Evolutionary conservation across 805 yeast genomes (phyloP), one percentile per base, ranked within the genome.

Genomic region (Barnettozyma californica): DNA sequence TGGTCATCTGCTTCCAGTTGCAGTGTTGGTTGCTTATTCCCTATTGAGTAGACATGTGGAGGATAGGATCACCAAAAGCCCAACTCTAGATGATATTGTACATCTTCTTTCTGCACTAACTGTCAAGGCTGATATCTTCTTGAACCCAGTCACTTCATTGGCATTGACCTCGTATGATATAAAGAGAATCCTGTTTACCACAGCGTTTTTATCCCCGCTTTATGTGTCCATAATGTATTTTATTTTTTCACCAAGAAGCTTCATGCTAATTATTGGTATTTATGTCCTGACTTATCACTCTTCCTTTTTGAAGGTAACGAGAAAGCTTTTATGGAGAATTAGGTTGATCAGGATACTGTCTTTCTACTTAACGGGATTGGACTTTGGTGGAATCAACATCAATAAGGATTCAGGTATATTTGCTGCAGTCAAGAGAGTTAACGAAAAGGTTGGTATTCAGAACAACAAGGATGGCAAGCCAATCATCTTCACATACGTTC

Each of bases 351-450:
- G 97, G 55, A 64, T 84, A 44, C 57, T 85, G 7, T 80, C 86
- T 45, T 92, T 90, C 65, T 88, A 88, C 62, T 67, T 87, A 41
- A 91, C 97, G 0, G 97, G 98, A 2, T 73, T 92, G 44, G 95
- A 90, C 68, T 83, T 89, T 60, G 76, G 75, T 48, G 76, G 76
- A 4, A 65, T 71, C 43, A 68, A 68, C 50, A 68, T 66, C 46
- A 65, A 65, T 39, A 62, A 52, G 45, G 65, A 73, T 55, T 71
- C 78, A 7, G 69, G 70, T 1, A 63, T 73, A 13, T 66, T 70
- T 48, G 71, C 75, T 2, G 72, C 72, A 37, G 75, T 71, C 9
- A 72, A 71, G 41, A 66, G 67, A 42, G 64, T 70, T 53, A 60
- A 70, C 61, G 55, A 66, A 55, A 55, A 67, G 56, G 61, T 55